Base-by-base conservation (phyloP, 192 early-diverging fungal species). In the Mycoemilia scoparia region DNA sequence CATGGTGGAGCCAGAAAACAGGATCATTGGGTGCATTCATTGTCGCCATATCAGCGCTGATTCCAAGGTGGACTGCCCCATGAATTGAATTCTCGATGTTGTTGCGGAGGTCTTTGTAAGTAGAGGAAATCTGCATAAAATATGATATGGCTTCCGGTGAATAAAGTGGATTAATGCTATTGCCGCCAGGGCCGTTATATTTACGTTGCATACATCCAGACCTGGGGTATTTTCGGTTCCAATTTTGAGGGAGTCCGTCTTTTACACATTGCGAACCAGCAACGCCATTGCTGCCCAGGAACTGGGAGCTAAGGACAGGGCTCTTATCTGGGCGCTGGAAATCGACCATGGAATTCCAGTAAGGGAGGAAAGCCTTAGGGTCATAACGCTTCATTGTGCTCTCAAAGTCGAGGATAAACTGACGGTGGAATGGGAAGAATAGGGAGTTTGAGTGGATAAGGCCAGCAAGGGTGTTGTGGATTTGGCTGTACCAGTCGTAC, bases 1-100 rank as follows among this genome's bases (percentile, higher is more conserved):
- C 46, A 36, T 77, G 75, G 52, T 74, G 71, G 29, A 74, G 30
- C 45, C 53, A 73, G 50, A 77, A 77, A 13, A 73, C 38, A 1
- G 71, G 69, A 38, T 77, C 75, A 28, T 36, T 31, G 9, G 64
- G 49, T 29, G 68, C 63, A 39, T 53, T 49, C 51, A 67, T 63
- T 2, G 54, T 60, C 30, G 39, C 41, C 61, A 64, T 61, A 33
- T 67, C 66, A 20, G 55, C 61, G 22, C 48, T 42, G 36, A 66
- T n/a, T 7, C 38, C 41, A 29, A 61, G 24, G 32, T 66, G 64
- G 21, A 57, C 49, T 8, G 42, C 32, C 0, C 64, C 64, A 24
- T 66, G 64, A n/a, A 54, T 25, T 16, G 38, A 49, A 49, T 51
- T 54, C 38, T 66, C 64, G 10, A 66, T 34, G 5, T 43, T 30